phyloP scores from a whole-genome alignment of 257 asterid genomes.

The Marsdenia floribunda region DNA sequence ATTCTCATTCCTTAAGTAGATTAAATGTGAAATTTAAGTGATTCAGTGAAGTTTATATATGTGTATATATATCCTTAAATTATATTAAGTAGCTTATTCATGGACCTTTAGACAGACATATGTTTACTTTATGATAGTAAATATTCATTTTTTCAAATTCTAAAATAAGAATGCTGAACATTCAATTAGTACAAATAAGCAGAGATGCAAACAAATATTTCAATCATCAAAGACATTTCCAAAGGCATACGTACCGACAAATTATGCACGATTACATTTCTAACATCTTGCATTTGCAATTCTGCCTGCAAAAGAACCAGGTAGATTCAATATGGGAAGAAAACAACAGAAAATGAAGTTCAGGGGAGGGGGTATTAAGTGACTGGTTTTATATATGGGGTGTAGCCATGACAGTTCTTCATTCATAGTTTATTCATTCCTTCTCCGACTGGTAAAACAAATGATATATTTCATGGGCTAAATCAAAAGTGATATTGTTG shows the following conservation, averaged over 20 bases:
- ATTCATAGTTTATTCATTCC: background rate
- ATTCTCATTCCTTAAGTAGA: too few species aligned
- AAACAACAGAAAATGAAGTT: background rate
- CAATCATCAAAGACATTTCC: background rate
- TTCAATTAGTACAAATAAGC: constrained; percentile 1
- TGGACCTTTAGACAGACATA: background rate
- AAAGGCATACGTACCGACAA: constrained; percentile 65
- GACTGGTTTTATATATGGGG: background rate
- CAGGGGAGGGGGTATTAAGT: background rate
- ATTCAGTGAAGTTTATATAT: too few species aligned
- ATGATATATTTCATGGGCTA: background rate
- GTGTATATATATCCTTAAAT: background rate
- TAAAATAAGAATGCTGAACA: background rate
- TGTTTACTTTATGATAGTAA: too few species aligned
- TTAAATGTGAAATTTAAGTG: too few species aligned
- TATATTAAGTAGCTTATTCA: too few species aligned
- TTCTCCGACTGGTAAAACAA: background rate
- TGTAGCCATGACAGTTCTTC: background rate
- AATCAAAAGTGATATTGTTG: background rate
- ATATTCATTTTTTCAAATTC: too few species aligned
- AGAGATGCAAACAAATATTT: background rate
- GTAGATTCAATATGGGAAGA: background rate
- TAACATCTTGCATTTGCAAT: constrained; percentile 89
- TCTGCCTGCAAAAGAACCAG: constrained; percentile 63
- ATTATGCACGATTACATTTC: constrained; percentile 72